Evolutionary conservation across 352 stramenopile genomes (phyloP).

Genomic region (Elongisporangium prolatum): DNA sequence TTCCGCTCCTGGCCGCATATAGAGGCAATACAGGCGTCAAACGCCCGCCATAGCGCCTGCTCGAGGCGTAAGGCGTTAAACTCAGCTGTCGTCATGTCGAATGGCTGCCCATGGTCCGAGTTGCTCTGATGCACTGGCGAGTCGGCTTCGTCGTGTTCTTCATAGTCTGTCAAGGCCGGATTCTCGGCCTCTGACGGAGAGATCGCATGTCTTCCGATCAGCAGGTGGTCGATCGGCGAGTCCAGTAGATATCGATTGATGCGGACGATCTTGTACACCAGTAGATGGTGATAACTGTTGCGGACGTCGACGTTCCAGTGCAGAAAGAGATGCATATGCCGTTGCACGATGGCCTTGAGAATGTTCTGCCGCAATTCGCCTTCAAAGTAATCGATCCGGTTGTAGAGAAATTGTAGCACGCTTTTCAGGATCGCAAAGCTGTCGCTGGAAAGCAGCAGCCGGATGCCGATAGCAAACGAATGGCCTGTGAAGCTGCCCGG

Average conservation of each 20-base stretch:
- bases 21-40: slow-evolving; percentile 62
- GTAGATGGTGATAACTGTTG: slow-evolving; percentile 66
- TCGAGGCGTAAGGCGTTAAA: slow-evolving; percentile 47
- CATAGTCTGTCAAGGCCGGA: slow-evolving; percentile 25
- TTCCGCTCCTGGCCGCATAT: slow-evolving; percentile 58
- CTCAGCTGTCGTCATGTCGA: slow-evolving; percentile 32
- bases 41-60: slow-evolving; percentile 69
- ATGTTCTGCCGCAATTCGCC: slow-evolving; percentile 60
- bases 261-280: slow-evolving; percentile 61
- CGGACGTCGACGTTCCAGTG: slow-evolving; percentile 76
- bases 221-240: slow-evolving; percentile 61
- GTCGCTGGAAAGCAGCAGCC: slow-evolving; percentile 67
- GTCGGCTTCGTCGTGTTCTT: slow-evolving; percentile 8
- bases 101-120: background rate
- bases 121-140: slow-evolving; percentile 3
- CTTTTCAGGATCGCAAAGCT: slow-evolving; percentile 69
- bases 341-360: slow-evolving; percentile 65
- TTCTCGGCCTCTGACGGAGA: slow-evolving; percentile 24
- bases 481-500: slow-evolving; percentile 40
- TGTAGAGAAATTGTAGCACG: slow-evolving; percentile 67
- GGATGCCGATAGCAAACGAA: slow-evolving; percentile 50
- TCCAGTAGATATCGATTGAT: slow-evolving; percentile 59
- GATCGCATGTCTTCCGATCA: slow-evolving; percentile 49
- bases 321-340: slow-evolving; percentile 73
- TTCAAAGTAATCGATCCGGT: slow-evolving; percentile 68